Conservation (phyloP, 129 eudicot genomes). For the sunflower (Helianthus annuus) region HanXRQr2.0-SUNRISE NC_035436.2:63010871-63011370, state of each 20-base stretch:
- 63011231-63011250: slow-evolving; percentile 74
- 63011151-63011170: slow-evolving; percentile 44
- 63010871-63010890: slow-evolving; percentile 32
- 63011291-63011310: slow-evolving; percentile 59
- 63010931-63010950: slow-evolving; percentile 36
- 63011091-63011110: slow-evolving; percentile 90
- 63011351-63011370: slow-evolving; percentile 40
- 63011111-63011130: slow-evolving; percentile 50
- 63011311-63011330: slow-evolving; percentile 54
- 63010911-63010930: slow-evolving; percentile 42
- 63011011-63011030: slow-evolving; percentile 33
- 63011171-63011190: slow-evolving; percentile 75
- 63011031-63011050: slow-evolving; percentile 73
- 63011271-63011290: slow-evolving; percentile 50
- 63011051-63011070: slow-evolving; percentile 60
- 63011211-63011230: slow-evolving; percentile 60
- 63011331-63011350: slow-evolving; percentile 49
- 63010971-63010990: slow-evolving; percentile 30
- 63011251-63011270: slow-evolving; percentile 51
- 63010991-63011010: slow-evolving; percentile 44
- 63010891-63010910: slow-evolving; percentile 15
- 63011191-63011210: slow-evolving; percentile 63
- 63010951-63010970: slow-evolving; percentile 40
- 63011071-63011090: slow-evolving; percentile 96
- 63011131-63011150: slow-evolving; percentile 57